These are phyloP conservation scores for Ustilago nuda DNA, from an alignment of 1,284 basidiomycete genomes.

Conservation along the genomic window DNA sequence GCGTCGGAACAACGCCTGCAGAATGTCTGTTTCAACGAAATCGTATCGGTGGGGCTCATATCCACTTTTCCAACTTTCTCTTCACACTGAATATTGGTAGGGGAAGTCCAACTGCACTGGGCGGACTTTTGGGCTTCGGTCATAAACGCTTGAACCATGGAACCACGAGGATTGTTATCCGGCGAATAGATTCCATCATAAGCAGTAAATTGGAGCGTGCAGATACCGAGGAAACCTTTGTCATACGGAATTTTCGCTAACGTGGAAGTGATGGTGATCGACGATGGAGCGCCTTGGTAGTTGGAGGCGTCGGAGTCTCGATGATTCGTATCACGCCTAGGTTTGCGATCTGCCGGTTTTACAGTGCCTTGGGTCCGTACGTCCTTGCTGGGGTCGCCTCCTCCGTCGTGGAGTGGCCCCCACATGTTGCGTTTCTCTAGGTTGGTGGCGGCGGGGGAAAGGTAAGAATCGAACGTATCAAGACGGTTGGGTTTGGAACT, in stretches of 20 bases:
- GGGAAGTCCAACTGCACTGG: not conserved
- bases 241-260: not conserved
- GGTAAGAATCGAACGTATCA: too few relatives aligned
- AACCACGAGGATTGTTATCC: not conserved
- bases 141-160: not conserved
- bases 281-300: too few relatives aligned
- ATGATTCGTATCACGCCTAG: too few relatives aligned
- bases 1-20: slow-evolving; percentile 21
- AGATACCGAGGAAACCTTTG: slow-evolving; percentile 1
- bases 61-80: not conserved
- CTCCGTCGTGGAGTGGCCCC: too few relatives aligned
- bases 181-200: not conserved
- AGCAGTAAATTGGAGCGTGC: not conserved
- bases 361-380: too few relatives aligned
- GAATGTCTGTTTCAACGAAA: slow-evolving; percentile 22
- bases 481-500: too few relatives aligned
- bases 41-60: not conserved
- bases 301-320: too few relatives aligned
- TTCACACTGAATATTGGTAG: not conserved
- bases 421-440: too few relatives aligned
- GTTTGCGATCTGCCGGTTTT: too few relatives aligned
- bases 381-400: too few relatives aligned
- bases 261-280: slow-evolving; percentile 4
- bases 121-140: not conserved
- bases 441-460: too few relatives aligned